Conservation (phyloP, 1,284 basidiomycete genomes). For the Leccinum olivaceoglutinosum region DNA sequence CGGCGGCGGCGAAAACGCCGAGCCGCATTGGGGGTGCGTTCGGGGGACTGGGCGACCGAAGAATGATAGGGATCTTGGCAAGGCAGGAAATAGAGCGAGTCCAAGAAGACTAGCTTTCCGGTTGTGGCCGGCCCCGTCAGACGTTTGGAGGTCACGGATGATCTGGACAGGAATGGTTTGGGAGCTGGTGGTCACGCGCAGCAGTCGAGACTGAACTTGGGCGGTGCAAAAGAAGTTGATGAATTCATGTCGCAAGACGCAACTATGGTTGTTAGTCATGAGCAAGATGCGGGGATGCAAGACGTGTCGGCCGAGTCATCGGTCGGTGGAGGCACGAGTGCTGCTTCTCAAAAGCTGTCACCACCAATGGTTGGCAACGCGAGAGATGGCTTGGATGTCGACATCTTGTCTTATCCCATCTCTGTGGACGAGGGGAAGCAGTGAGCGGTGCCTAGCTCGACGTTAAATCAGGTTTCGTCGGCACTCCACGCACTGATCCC, state of each 20-base stretch:
- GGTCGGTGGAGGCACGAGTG: no score
- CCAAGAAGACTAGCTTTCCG: constrained; percentile 55
- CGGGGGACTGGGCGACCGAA: constrained; percentile 14
- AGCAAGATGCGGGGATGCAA: constrained; percentile 5
- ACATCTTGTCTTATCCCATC: constrained; percentile 22
- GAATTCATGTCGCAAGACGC: constrained; percentile 9
- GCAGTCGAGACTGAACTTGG: background rate
- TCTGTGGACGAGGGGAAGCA: constrained; percentile 25
- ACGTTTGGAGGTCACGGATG: constrained; percentile 19
- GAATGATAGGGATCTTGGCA: constrained; percentile 21
- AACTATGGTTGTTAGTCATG: no score
- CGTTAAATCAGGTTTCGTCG: constrained; percentile 47
- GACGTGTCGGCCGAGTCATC: background rate
- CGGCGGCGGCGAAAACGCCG: background rate
- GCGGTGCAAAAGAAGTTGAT: constrained; percentile 14
- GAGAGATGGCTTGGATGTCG: constrained; percentile 2
- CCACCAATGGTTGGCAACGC: background rate
- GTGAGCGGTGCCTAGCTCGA: constrained; percentile 33
- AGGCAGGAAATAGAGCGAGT: constrained; percentile 48
- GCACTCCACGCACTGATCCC: constrained; percentile 44
- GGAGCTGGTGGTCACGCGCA: background rate
- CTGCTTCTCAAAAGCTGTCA: no score
- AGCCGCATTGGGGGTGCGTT: constrained; percentile 1
- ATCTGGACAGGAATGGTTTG: constrained; percentile 1
- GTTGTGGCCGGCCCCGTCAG: constrained; percentile 56